Conservation (phyloP, 768 basidiomycete species). For the Pleurotus salmoneostramineus region DNA sequence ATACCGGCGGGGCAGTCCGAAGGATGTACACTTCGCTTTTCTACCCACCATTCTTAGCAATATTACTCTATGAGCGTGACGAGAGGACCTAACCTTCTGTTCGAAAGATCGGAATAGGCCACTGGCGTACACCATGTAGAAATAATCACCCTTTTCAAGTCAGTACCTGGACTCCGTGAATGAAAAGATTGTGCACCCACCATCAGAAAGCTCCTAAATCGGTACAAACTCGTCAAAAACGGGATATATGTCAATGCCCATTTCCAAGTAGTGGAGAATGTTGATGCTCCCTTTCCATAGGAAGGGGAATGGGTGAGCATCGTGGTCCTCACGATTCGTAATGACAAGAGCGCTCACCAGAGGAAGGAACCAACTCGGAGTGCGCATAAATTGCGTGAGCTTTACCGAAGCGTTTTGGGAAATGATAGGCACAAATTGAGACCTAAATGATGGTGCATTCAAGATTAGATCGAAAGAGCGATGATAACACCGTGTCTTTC, state of each 20-base stretch:
- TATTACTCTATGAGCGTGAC: neutral
- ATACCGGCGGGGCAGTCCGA: slow-evolving; percentile 37
- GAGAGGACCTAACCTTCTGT: neutral
- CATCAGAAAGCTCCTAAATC: slow-evolving; percentile 12
- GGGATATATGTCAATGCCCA: slow-evolving; percentile 41
- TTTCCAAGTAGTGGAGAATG: slow-evolving; percentile 18
- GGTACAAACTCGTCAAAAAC: slow-evolving; percentile 20
- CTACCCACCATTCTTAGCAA: slow-evolving; percentile 12
- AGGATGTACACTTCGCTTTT: slow-evolving; percentile 29
- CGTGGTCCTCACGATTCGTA: too few species aligned
- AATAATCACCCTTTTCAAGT: slow-evolving; percentile 8
- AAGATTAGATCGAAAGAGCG: neutral
- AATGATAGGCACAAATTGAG: slow-evolving; percentile 46
- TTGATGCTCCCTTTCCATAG: neutral
- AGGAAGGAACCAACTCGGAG: slow-evolving; percentile 43
- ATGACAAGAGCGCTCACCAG: slow-evolving; percentile 26
- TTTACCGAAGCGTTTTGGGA: slow-evolving; percentile 33
- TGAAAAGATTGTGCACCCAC: neutral
- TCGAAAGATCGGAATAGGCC: neutral
- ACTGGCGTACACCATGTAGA: neutral
- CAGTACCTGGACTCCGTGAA: neutral
- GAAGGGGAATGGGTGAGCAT: neutral
- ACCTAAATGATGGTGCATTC: neutral
- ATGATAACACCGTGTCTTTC: slow-evolving; percentile 13
- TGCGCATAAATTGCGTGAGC: slow-evolving; percentile 48